Evolutionary conservation across 1,284 basidiomycete genomes (phyloP).

Genomic region (Microbotryomycetes sp.): DNA sequence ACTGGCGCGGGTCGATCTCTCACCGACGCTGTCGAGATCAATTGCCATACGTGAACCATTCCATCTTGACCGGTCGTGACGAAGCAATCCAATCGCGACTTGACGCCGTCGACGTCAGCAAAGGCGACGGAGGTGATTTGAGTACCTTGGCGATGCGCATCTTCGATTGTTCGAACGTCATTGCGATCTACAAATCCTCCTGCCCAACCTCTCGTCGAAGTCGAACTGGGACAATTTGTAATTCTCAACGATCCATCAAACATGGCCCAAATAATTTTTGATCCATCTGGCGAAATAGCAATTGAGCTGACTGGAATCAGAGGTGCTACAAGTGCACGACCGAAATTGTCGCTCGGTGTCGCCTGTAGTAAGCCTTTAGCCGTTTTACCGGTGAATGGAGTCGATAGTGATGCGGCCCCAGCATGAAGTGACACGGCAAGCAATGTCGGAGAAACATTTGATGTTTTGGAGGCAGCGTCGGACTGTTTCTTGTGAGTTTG

Average conservation of each 20-base stretch:
- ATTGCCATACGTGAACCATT: slow-evolving; percentile 19
- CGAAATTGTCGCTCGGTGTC: slow-evolving; percentile 29
- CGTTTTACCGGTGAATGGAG: slow-evolving; percentile 34
- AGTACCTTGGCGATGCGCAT: slow-evolving; percentile 13
- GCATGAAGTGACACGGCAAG: slow-evolving; percentile 27
- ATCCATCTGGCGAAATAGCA: slow-evolving; percentile 24
- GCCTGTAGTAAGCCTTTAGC: slow-evolving; percentile 26
- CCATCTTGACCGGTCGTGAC: slow-evolving; percentile 28
- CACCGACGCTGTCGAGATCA: neutral
- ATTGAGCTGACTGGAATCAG: slow-evolving; percentile 15
- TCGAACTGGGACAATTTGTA: neutral
- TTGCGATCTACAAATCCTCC: slow-evolving; percentile 5
- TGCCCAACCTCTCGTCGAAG: slow-evolving; percentile 2
- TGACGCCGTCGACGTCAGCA: neutral
- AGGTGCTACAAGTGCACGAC: slow-evolving; percentile 15
- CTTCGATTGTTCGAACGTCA: slow-evolving; percentile 1
- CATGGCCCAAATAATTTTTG: slow-evolving; percentile 33
- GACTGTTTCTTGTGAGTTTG: neutral
- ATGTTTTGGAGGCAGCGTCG: neutral
- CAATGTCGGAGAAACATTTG: slow-evolving; percentile 4
- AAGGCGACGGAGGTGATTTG: slow-evolving; percentile 12
- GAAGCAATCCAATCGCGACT: slow-evolving; percentile 15
- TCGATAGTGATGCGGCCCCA: slow-evolving; percentile 29
- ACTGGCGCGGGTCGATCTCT: slow-evolving; percentile 11
- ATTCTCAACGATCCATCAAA: slow-evolving; percentile 28